These are phyloP conservation scores for Gymnopilus dilepis DNA, from an alignment of 768 basidiomycete genomes.

Conservation along the genomic window DNA sequence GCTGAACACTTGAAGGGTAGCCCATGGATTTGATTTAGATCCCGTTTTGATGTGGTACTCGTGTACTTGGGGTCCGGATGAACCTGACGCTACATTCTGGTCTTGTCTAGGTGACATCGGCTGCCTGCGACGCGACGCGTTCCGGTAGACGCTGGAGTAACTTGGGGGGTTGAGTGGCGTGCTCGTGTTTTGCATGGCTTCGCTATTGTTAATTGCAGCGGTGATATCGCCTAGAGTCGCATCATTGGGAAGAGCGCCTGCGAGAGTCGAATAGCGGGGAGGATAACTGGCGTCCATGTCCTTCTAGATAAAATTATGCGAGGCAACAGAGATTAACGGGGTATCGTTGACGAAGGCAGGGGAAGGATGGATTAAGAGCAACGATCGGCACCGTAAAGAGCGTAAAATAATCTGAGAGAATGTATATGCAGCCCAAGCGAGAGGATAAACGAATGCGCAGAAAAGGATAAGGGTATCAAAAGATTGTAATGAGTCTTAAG, in stretches of 20 bases:
- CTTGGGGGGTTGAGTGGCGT: constrained; percentile 11
- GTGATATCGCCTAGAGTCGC: constrained; percentile 3
- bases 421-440: background rate
- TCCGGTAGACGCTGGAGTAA: constrained; percentile 22
- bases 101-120: background rate
- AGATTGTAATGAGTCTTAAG: background rate
- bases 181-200: background rate
- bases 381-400: background rate
- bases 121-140: constrained; percentile 2
- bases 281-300: constrained; percentile 8
- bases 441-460: constrained; percentile 5
- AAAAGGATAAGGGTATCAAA: constrained; percentile 14
- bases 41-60: constrained; percentile 25
- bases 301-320: background rate
- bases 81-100: constrained; percentile 4
- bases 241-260: constrained; percentile 5
- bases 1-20: constrained; percentile 33
- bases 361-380: background rate
- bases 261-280: constrained; percentile 22
- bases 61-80: constrained; percentile 18
- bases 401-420: background rate
- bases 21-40: constrained; percentile 25
- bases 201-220: constrained; percentile 1
- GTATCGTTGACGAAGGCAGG: background rate
- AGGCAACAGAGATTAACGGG: background rate